phyloP scores from a whole-genome alignment of 768 basidiomycete species.

The Agaricus subrufescens region DNA sequence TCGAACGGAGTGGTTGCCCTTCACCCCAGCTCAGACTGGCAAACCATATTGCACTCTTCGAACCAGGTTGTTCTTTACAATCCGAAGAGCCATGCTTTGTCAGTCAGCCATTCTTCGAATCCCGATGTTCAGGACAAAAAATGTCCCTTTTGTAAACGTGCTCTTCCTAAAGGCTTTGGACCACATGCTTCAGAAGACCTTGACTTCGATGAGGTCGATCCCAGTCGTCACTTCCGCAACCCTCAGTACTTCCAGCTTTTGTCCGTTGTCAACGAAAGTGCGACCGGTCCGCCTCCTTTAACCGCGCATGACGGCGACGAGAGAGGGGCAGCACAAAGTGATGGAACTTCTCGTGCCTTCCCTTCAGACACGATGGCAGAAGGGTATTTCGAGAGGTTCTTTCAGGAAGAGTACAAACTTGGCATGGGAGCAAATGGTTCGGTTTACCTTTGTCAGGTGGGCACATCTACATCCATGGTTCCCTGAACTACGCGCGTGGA shows the following conservation, averaged over 20 bases:
- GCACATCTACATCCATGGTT: background rate
- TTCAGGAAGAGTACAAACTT: slow-evolving; percentile 81
- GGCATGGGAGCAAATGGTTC: slow-evolving; percentile 96
- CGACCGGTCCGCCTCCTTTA: slow-evolving; percentile 49
- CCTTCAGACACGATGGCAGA: slow-evolving; percentile 76
- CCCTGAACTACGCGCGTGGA: background rate
- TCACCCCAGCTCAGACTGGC: slow-evolving; percentile 41
- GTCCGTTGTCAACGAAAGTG: slow-evolving; percentile 64
- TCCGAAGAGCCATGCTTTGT: slow-evolving; percentile 76
- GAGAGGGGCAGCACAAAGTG: background rate
- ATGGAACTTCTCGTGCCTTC: slow-evolving; percentile 35
- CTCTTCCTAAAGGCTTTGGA: slow-evolving; percentile 43
- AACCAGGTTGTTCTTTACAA: slow-evolving; percentile 89
- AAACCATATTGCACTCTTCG: slow-evolving; percentile 74
- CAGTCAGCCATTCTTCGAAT: slow-evolving; percentile 44
- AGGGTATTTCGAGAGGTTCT: slow-evolving; percentile 91
- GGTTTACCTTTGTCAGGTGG: slow-evolving; percentile 83
- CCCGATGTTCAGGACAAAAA: slow-evolving; percentile 19
- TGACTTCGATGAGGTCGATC: slow-evolving; percentile 29
- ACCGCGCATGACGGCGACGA: slow-evolving; percentile 9
- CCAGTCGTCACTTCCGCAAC: slow-evolving; percentile 47
- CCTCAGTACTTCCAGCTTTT: slow-evolving; percentile 81
- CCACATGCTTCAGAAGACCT: slow-evolving; percentile 18
- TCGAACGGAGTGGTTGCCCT: slow-evolving; percentile 10
- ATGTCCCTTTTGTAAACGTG: slow-evolving; percentile 76